These are phyloP conservation scores for Paecilomyces sp. DNA, from an alignment of 2,329 filamentous ascomycete genomes.

Conservation along the genomic window DNA sequence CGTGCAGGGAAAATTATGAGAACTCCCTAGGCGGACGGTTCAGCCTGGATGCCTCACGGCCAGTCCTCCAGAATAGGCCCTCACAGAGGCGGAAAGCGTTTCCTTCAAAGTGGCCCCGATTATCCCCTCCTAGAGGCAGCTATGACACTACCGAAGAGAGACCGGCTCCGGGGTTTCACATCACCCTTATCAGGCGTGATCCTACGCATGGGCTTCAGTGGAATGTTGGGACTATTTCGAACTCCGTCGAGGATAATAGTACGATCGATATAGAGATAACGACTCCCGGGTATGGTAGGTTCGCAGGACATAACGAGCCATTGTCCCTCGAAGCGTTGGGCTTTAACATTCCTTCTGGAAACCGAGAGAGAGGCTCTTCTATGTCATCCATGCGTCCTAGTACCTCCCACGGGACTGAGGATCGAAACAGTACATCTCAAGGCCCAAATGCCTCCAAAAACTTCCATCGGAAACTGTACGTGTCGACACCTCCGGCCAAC, in stretches of 20 bases:
- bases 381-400: neutral
- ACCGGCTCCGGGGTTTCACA: constrained; percentile 23
- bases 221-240: constrained; percentile 63
- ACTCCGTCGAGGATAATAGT: constrained; percentile 21
- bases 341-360: constrained; percentile 11
- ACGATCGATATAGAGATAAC: constrained; percentile 48
- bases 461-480: constrained; percentile 25
- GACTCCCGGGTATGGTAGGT: constrained; percentile 55
- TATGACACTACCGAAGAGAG: neutral
- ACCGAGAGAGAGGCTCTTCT: neutral
- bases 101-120: constrained; percentile 2
- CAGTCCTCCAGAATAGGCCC: constrained; percentile 16
- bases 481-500: constrained; percentile 16
- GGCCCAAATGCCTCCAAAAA: constrained; percentile 17
- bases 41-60: constrained; percentile 22
- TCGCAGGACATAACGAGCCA: constrained; percentile 35
- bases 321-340: constrained; percentile 26
- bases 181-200: constrained; percentile 66
- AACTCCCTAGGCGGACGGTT: constrained; percentile 14
- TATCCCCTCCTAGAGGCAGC: constrained; percentile 13
- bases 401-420: neutral
- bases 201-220: constrained; percentile 62
- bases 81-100: constrained; percentile 16
- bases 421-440: constrained; percentile 3
- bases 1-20: constrained; percentile 16